phyloP scores from a whole-genome alignment of 768 basidiomycete species.

The Hebeloma cylindrosporum region DNA sequence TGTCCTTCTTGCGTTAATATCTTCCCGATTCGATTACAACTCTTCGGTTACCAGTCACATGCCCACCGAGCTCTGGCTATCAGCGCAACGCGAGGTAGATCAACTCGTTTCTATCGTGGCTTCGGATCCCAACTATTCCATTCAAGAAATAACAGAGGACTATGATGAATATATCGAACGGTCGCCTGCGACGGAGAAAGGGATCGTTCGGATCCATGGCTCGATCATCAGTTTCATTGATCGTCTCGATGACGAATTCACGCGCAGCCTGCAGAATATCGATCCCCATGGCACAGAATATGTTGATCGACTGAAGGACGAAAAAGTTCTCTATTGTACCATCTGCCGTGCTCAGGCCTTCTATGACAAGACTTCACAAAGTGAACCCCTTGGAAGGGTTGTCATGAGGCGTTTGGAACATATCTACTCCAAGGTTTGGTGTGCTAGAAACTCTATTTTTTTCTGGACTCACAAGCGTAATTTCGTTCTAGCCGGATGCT shows the following conservation, averaged over 20 bases:
- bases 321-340: conserved; percentile 90
- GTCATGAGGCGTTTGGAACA: conserved; percentile 96
- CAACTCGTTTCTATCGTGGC: conserved; percentile 80
- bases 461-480: too few species aligned
- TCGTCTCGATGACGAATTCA: conserved; percentile 97
- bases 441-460: background rate
- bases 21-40: conserved; percentile 97
- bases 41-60: conserved; percentile 83
- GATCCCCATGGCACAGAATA: conserved; percentile 99
- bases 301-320: conserved; percentile 94
- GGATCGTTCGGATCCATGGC: conserved; percentile 85
- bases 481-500: conserved; percentile 83
- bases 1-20: conserved; percentile 89
- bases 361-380: conserved; percentile 79
- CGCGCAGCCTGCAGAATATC: conserved; percentile 94
- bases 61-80: conserved; percentile 89
- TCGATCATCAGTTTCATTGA: conserved; percentile 97
- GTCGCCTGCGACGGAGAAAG: conserved; percentile 67
- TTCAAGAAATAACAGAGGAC: conserved; percentile 85
- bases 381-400: conserved; percentile 81
- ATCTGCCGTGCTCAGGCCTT: conserved; percentile 91
- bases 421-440: conserved; percentile 90
- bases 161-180: conserved; percentile 92
- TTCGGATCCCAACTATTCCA: conserved; percentile 68
- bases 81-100: conserved; percentile 87